These are phyloP conservation scores for Seminavis robusta DNA, from an alignment of 108 stramenopile genomes.

Conservation along the genomic window DNA sequence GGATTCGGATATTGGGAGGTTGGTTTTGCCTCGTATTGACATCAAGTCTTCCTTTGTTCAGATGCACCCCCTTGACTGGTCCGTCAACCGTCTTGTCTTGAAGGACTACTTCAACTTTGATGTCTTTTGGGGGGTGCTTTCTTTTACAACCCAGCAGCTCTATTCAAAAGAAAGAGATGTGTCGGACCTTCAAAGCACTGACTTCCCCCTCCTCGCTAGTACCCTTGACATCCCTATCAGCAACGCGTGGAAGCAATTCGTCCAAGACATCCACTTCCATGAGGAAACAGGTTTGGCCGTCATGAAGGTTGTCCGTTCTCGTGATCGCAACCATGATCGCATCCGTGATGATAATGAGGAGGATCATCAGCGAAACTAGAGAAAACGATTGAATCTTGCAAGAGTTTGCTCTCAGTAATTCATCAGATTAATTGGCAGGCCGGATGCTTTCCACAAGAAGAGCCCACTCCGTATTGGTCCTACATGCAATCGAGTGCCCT, in stretches of 20 bases:
- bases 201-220: slow-evolving; percentile 4
- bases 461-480: too few relatives aligned
- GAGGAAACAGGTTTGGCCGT: slow-evolving; percentile 18
- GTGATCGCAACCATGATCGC: too few relatives aligned
- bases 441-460: too few relatives aligned
- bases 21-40: slow-evolving; percentile 5
- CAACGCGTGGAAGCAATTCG: slow-evolving; percentile 16
- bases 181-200: slow-evolving; percentile 9
- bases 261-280: slow-evolving; percentile 9
- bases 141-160: too few relatives aligned
- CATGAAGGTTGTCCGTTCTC: too few relatives aligned
- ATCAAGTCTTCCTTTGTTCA: slow-evolving; percentile 12
- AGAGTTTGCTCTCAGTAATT: too few relatives aligned
- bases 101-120: slow-evolving; percentile 2
- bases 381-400: too few relatives aligned
- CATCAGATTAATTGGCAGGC: too few relatives aligned
- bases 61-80: slow-evolving; percentile 22
- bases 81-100: slow-evolving; percentile 17
- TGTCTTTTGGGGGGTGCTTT: too few relatives aligned
- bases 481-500: too few relatives aligned
- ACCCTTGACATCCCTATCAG: neutral
- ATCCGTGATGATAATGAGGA: too few relatives aligned
- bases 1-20: neutral
- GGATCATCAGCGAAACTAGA: too few relatives aligned
- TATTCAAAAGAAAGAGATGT: slow-evolving; percentile 7